These are phyloP conservation scores for Quercus mongolica DNA, from an alignment of 306 rosid species.

Conservation along the genomic window DNA sequence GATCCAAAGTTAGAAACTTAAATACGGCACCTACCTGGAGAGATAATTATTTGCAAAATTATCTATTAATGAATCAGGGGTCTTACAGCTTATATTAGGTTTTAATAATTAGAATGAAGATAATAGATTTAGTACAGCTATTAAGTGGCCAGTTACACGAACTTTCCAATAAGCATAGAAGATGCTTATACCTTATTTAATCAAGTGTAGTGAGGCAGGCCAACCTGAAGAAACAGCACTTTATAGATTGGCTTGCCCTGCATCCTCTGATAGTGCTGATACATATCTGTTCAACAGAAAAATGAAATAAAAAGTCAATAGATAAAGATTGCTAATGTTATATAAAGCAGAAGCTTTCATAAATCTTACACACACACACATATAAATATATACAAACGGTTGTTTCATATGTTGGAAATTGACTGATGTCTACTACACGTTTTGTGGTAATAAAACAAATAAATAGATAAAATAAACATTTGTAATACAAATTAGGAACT, in stretches of 20 bases:
- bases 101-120: too few relatives aligned
- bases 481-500: background rate
- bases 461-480: too few relatives aligned
- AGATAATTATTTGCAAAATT: background rate
- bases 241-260: conserved; percentile 50
- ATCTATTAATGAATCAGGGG: background rate
- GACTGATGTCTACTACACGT: conserved; percentile 15
- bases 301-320: background rate
- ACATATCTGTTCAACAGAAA: conserved; percentile 55
- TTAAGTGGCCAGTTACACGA: too few relatives aligned
- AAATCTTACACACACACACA: background rate
- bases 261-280: conserved; percentile 75
- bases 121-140: too few relatives aligned
- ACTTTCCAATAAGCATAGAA: conserved; percentile 10
- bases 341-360: conserved; percentile 3
- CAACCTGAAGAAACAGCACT: conserved; percentile 74
- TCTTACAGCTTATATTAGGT: too few relatives aligned
- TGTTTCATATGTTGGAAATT: conserved; percentile 6
- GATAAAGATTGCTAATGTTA: background rate
- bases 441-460: conserved; percentile 20
- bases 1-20: background rate
- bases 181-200: conserved; percentile 64
- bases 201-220: conserved; percentile 90
- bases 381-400: background rate
- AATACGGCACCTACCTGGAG: background rate